Conservation (phyloP, 495 filamentous ascomycete genomes). For the Amorphotheca resinae region DNA sequence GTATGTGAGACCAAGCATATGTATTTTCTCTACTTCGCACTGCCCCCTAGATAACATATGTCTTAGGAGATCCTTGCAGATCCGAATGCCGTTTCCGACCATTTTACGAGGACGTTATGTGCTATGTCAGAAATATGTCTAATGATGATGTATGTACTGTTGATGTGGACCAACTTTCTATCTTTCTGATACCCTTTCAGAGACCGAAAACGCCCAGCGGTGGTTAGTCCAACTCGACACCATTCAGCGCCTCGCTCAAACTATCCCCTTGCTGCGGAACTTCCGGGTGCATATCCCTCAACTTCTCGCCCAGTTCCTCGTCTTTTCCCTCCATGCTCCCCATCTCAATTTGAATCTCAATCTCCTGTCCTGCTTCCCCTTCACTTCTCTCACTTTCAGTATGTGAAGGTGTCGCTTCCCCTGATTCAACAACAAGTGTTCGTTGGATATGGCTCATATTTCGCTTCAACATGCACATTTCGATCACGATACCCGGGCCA, state of each 20-base stretch:
- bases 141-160: no score
- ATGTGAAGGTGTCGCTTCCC: slow-evolving; percentile 16
- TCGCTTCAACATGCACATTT: slow-evolving; percentile 48
- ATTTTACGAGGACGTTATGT: no score
- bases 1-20: no score
- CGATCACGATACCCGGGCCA: slow-evolving; percentile 50
- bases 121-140: no score
- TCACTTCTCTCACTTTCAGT: slow-evolving; percentile 21
- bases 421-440: slow-evolving; percentile 6
- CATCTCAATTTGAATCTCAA: slow-evolving; percentile 12
- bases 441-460: slow-evolving; percentile 16
- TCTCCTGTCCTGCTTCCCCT: slow-evolving; percentile 15
- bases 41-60: no score
- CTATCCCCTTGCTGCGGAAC: slow-evolving; percentile 21
- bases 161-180: no score
- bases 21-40: no score
- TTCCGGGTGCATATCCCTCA: slow-evolving; percentile 13
- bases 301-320: not conserved
- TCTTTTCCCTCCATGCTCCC: slow-evolving; percentile 3
- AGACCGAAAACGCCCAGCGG: no score
- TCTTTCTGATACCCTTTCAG: no score
- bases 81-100: no score
- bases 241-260: slow-evolving; percentile 30
- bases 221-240: slow-evolving; percentile 34
- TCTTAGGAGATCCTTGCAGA: no score